Evolutionary conservation across 2,329 filamentous ascomycete species (phyloP).

Genomic region (Stagonosporopsis vannaccii): DNA sequence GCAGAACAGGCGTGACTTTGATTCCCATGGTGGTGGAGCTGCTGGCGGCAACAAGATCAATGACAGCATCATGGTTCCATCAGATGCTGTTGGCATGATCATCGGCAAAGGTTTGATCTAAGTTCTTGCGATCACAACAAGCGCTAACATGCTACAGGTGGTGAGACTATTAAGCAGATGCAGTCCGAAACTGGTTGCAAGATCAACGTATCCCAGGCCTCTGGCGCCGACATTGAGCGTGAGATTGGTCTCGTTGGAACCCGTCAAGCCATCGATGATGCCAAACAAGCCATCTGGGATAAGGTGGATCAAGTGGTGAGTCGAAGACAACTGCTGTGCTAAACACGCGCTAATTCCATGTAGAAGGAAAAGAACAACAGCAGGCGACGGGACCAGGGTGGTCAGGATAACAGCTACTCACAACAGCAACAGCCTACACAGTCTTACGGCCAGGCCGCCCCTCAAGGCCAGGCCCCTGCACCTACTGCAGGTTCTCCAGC

Average conservation of each 20-base stretch:
- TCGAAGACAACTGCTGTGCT: conserved; percentile 25
- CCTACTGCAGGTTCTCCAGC: conserved; percentile 50
- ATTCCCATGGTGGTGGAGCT: conserved; percentile 40
- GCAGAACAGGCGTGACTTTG: conserved; percentile 45
- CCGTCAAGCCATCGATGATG: conserved; percentile 77
- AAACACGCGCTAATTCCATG: conserved; percentile 25
- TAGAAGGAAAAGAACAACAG: conserved; percentile 58
- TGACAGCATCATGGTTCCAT: conserved; percentile 84
- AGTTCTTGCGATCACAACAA: neutral
- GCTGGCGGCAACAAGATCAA: conserved; percentile 69
- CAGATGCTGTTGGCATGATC: conserved; percentile 94
- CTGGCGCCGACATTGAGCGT: conserved; percentile 79
- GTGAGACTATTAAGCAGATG: conserved; percentile 94
- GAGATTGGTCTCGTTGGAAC: conserved; percentile 86
- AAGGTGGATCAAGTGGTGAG: conserved; percentile 89
- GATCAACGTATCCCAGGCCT: conserved; percentile 88
- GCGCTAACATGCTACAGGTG: conserved; percentile 57
- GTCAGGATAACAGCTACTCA: conserved; percentile 56
- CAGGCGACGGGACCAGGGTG: conserved; percentile 51
- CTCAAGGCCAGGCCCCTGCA: conserved; percentile 37
- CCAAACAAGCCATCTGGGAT: conserved; percentile 86
- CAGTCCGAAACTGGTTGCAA: conserved; percentile 88
- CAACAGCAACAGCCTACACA: conserved; percentile 51
- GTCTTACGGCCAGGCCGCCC: conserved; percentile 47
- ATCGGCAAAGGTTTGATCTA: conserved; percentile 75